These are phyloP conservation scores for Schwanniomyces polymorphus DNA, from an alignment of 805 yeast species.

Conservation along the genomic window DNA sequence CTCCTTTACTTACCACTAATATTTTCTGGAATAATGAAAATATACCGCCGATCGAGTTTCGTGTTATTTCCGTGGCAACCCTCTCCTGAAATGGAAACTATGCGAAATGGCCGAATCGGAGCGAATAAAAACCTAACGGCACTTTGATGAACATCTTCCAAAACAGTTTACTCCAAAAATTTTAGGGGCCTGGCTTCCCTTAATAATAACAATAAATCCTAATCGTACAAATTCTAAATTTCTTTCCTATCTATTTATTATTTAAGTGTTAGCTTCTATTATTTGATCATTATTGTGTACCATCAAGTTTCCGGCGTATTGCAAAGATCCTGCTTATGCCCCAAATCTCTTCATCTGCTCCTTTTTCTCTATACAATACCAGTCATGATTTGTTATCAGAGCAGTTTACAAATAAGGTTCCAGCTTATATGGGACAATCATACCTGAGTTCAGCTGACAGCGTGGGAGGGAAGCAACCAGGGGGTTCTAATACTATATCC, in stretches of 20 bases:
- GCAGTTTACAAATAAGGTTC: not conserved
- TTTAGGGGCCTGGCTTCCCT: not conserved
- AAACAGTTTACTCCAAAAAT: not conserved
- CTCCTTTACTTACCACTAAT: too few species aligned
- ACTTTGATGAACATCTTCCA: not conserved
- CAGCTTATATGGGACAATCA: slow-evolving; percentile 5
- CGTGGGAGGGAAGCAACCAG: not conserved
- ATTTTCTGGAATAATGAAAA: too few species aligned
- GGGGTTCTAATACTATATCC: slow-evolving; percentile 2
- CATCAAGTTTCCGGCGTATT: not conserved
- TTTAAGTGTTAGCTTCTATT: not conserved
- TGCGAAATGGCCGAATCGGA: not conserved
- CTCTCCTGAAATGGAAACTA: not conserved
- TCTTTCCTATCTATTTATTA: not conserved
- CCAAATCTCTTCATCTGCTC: slow-evolving; percentile 1
- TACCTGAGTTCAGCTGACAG: slow-evolving; percentile 3
- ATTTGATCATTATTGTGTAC: not conserved
- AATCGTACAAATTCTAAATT: not conserved
- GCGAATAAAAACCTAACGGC: slow-evolving; percentile 1
- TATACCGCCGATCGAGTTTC: too few species aligned
- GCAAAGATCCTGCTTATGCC: not conserved
- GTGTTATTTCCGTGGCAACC: not conserved
- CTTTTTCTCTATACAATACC: not conserved
- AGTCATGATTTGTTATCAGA: not conserved
- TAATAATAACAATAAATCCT: too few species aligned